These are phyloP conservation scores for Cercis canadensis DNA, from an alignment of 306 rosid genomes.

Conservation along the genomic window DNA sequence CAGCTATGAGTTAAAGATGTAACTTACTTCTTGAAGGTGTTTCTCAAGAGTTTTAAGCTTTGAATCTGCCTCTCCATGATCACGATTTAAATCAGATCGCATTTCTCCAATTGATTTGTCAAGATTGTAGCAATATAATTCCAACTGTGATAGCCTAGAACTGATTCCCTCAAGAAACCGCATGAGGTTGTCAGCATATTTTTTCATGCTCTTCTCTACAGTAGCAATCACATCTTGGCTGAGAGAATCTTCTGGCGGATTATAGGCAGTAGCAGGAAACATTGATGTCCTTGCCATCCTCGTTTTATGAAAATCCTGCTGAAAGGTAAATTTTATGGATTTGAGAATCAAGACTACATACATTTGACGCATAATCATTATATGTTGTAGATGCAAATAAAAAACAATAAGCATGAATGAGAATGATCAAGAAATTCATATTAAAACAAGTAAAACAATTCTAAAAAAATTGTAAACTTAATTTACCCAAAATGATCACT, in stretches of 20 bases:
- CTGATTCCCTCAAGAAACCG: slow-evolving; percentile 90
- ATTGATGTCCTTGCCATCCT: slow-evolving; percentile 60
- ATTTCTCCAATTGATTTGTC: slow-evolving; percentile 93
- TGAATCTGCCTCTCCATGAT: slow-evolving; percentile 76
- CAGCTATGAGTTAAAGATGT: slow-evolving; percentile 4
- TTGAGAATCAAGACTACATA: slow-evolving; percentile 21
- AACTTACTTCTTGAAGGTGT: slow-evolving; percentile 84
- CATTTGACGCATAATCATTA: background rate
- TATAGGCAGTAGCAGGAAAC: slow-evolving; percentile 62
- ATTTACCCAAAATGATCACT: slow-evolving; percentile 13
- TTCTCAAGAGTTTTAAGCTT: slow-evolving; percentile 81
- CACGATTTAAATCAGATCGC: slow-evolving; percentile 76
- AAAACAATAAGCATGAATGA: slow-evolving; percentile 26
- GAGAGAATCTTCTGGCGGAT: slow-evolving; percentile 61
- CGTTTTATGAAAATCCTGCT: slow-evolving; percentile 70
- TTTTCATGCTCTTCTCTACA: slow-evolving; percentile 87
- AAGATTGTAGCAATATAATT: slow-evolving; percentile 86
- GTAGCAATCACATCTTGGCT: slow-evolving; percentile 67
- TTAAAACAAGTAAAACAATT: slow-evolving; percentile 1
- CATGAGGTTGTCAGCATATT: slow-evolving; percentile 76
- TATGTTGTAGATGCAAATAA: background rate
- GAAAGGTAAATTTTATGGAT: background rate
- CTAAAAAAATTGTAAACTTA: background rate
- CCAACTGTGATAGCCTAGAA: slow-evolving; percentile 85
- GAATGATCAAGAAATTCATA: slow-evolving; percentile 1